Base-by-base conservation (phyloP, 1,284 basidiomycete genomes). In the Austroboletus niveus region DNA sequence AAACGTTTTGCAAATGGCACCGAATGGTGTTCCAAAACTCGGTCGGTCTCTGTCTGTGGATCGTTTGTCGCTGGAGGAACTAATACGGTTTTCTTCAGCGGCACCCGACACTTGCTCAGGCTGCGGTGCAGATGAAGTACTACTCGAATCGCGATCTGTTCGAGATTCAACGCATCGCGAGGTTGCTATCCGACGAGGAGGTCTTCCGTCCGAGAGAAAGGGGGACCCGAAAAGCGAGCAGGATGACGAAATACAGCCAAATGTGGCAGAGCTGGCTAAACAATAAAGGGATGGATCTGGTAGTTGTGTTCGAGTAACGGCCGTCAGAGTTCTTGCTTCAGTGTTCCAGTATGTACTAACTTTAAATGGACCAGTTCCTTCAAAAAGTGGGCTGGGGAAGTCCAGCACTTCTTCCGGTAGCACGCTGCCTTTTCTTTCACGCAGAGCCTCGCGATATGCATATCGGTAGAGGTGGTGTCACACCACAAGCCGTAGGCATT, bases 1-100 rank as follows among this genome's bases (percentile, higher is more conserved):
- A 49, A 40, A 60, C 56, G 11, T 74, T 69, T 55, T 72, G 69
- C 47, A 76, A 75, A 47, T 75, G 73, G 74, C 72, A 76, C 41
- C 59, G 65, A 15, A 70, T 75, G 65, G 72, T 74, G 17, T 74
- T 68, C 46, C 68, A 53, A 34, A 59, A 62, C 17, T 52, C 69
- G 59, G 75, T 76, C 42, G 50, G 72, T 57, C 17, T 3, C 2
- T 1, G 3, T 32, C 32, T 31, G 15, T 47, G 27, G 24, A 22
- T 22, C 15, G n/a, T 35, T 35, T 34, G 9, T 29, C 22, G 3
- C 22, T 29, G 29, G 8, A 29, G 27, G 27, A 29, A 29, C 29
- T 29, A 9, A 29, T 9, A 30, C 14, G 7, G 4, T 43, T 20
- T 10, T 11, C 12, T 38, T n/a, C 35, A 75, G 75, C 42, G 43